phyloP scores from a whole-genome alignment of 1,139 yeast genomes.

The Taiozyma onychis region DNA sequence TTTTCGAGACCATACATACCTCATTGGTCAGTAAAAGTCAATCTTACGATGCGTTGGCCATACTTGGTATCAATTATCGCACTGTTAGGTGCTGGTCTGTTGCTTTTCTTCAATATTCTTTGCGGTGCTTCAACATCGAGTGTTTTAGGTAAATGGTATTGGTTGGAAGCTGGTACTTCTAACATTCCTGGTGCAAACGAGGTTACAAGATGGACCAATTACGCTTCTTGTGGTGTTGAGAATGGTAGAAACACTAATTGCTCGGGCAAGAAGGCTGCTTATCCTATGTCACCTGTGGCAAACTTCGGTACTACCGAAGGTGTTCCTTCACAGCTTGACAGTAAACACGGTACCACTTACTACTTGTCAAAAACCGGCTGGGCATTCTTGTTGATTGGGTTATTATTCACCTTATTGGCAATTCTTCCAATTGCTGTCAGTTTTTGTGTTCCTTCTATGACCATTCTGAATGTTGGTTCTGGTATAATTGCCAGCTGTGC shows the following conservation, averaged over 20 bases:
- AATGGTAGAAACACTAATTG: slow-evolving; percentile 40
- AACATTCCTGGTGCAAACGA: slow-evolving; percentile 42
- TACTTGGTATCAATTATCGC: slow-evolving; percentile 25
- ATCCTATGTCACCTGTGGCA: slow-evolving; percentile 59
- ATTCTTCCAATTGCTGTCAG: slow-evolving; percentile 34
- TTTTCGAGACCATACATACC: background rate
- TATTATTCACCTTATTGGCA: slow-evolving; percentile 50
- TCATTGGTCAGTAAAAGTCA: background rate
- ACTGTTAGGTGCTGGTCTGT: slow-evolving; percentile 35
- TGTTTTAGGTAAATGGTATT: slow-evolving; percentile 55
- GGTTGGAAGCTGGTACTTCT: slow-evolving; percentile 68
- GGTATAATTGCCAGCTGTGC: slow-evolving; percentile 30
- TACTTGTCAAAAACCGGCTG: slow-evolving; percentile 63
- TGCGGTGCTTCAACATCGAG: slow-evolving; percentile 50
- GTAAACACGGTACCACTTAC: slow-evolving; percentile 45
- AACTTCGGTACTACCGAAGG: slow-evolving; percentile 42
- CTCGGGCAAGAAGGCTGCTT: slow-evolving; percentile 45
- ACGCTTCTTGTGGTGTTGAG: slow-evolving; percentile 50
- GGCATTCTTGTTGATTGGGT: slow-evolving; percentile 59
- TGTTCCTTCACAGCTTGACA: slow-evolving; percentile 44
- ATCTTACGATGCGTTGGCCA: slow-evolving; percentile 22
- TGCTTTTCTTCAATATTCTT: slow-evolving; percentile 56
- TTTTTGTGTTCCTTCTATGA: slow-evolving; percentile 26
- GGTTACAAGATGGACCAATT: slow-evolving; percentile 67
- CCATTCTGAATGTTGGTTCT: slow-evolving; percentile 9